phyloP scores from a whole-genome alignment of 371 early-diverging fungal species.

The Gilbertella persicaria region DNA sequence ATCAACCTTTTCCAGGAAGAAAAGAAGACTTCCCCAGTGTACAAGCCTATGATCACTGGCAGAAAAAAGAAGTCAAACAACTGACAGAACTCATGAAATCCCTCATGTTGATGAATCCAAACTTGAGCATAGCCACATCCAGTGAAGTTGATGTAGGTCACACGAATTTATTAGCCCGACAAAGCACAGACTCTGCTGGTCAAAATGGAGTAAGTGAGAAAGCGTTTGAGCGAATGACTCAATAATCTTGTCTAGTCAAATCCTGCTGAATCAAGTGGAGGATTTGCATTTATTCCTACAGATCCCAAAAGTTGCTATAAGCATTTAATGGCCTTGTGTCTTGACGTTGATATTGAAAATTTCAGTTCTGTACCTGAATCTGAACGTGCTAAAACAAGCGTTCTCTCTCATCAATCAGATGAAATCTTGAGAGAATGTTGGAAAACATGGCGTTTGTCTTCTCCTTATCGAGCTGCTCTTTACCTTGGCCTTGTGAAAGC shows the following conservation, averaged over 20 bases:
- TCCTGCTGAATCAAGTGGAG: constrained; percentile 2
- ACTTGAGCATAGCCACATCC: constrained; percentile 12
- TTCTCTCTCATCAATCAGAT: constrained; percentile 47
- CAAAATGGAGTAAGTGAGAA: too few relatives aligned
- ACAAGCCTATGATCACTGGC: constrained; percentile 34
- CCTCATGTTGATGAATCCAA: constrained; percentile 32
- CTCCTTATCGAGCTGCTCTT: constrained; percentile 56
- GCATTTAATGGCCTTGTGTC: constrained; percentile 42
- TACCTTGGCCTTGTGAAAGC: constrained; percentile 57
- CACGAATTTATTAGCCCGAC: constrained; percentile 10
- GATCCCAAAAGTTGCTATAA: constrained; percentile 49
- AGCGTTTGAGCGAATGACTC: too few relatives aligned
- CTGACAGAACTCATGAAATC: constrained; percentile 31
- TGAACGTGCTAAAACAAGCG: constrained; percentile 33
- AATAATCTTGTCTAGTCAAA: too few relatives aligned
- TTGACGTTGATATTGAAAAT: constrained; percentile 33
- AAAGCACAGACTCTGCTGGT: constrained; percentile 3
- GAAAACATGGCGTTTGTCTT: constrained; percentile 63
- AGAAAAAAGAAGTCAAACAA: constrained; percentile 33
- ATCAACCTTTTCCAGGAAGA: constrained; percentile 28
- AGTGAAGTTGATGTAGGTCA: constrained; percentile 21
- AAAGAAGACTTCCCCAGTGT: constrained; percentile 24
- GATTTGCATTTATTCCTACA: constrained; percentile 45
- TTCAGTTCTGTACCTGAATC: constrained; percentile 28
- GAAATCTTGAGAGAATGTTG: constrained; percentile 61